These are phyloP conservation scores for Fraxinus floribunda DNA, from an alignment of 305 asterid species.

Conservation along the genomic window DNA sequence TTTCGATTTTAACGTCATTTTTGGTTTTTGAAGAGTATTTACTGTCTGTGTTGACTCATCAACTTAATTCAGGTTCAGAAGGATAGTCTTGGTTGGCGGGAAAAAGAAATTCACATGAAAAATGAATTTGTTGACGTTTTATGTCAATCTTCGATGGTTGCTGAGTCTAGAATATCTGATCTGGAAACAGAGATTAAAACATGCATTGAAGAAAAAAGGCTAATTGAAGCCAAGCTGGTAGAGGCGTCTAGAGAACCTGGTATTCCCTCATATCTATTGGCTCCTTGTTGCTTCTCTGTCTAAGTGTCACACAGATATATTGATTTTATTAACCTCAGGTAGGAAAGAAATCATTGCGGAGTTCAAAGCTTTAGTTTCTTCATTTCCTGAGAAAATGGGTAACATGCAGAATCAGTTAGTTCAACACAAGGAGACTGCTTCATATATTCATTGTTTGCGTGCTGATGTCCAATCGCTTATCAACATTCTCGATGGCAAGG, in stretches of 20 bases:
- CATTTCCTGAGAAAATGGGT: conserved; percentile 91
- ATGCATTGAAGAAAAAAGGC: conserved; percentile 48
- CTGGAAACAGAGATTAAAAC: conserved; percentile 67
- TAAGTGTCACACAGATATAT: conserved; percentile 13
- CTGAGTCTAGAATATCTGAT: conserved; percentile 71
- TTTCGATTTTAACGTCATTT: conserved; percentile 27
- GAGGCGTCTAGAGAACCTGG: conserved; percentile 87
- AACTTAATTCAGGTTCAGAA: conserved; percentile 63
- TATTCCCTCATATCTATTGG: conserved; percentile 24
- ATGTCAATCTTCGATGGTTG: conserved; percentile 66
- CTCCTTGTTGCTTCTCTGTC: not conserved
- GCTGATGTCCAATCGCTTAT: conserved; percentile 76
- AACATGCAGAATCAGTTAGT: conserved; percentile 82
- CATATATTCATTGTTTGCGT: conserved; percentile 68
- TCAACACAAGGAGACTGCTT: conserved; percentile 76
- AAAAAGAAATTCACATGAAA: conserved; percentile 73
- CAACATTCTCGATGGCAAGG: conserved; percentile 70
- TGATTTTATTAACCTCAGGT: conserved; percentile 50
- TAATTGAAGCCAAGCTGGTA: conserved; percentile 61
- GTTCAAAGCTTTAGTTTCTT: conserved; percentile 76
- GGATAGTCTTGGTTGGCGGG: conserved; percentile 83
- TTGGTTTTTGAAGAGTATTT: conserved; percentile 17
- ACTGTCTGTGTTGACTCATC: conserved; percentile 26
- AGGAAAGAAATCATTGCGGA: conserved; percentile 83
- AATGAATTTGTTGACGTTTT: conserved; percentile 73